phyloP scores from a whole-genome alignment of 2,329 filamentous ascomycete genomes.

The Rhynchosporium agropyri region DNA sequence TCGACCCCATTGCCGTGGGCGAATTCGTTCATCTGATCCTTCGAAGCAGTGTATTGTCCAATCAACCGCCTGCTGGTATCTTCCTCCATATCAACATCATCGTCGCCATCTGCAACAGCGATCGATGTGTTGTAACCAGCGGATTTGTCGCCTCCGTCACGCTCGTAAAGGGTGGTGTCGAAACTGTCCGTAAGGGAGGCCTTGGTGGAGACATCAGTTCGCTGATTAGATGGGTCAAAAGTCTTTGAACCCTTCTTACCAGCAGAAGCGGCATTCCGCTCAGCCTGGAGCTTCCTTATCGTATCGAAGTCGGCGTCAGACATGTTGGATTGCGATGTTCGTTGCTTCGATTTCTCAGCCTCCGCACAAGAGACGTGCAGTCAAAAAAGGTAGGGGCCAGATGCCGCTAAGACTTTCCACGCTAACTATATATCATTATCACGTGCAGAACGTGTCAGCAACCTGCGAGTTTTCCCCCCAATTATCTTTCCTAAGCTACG shows the following conservation, averaged over 20 bases:
- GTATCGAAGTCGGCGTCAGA: constrained; percentile 84
- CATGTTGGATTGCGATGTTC: constrained; percentile 47
- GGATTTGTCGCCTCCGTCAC: constrained; percentile 76
- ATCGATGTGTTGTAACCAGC: constrained; percentile 91
- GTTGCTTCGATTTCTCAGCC: constrained; percentile 2
- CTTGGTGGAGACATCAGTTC: constrained; percentile 83
- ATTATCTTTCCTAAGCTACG: too few species aligned
- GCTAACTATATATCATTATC: too few species aligned
- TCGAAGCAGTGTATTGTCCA: constrained; percentile 94
- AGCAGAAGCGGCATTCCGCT: constrained; percentile 81
- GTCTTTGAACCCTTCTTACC: constrained; percentile 80
- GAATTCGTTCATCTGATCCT: constrained; percentile 92
- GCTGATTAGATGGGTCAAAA: constrained; percentile 78
- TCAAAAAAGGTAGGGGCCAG: too few species aligned
- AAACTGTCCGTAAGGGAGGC: constrained; percentile 87
- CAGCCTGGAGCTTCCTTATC: constrained; percentile 85
- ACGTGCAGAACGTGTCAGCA: too few species aligned
- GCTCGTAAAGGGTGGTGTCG: constrained; percentile 86
- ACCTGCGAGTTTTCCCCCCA: too few species aligned
- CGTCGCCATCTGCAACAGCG: constrained; percentile 75
- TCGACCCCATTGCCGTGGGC: constrained; percentile 82
- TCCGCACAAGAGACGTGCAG: too few species aligned
- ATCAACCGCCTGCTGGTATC: constrained; percentile 78
- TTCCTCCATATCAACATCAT: constrained; percentile 77
- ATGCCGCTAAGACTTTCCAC: too few species aligned